phyloP scores from a whole-genome alignment of 2,329 filamentous ascomycete species.

The Dothistroma septosporum region DNA sequence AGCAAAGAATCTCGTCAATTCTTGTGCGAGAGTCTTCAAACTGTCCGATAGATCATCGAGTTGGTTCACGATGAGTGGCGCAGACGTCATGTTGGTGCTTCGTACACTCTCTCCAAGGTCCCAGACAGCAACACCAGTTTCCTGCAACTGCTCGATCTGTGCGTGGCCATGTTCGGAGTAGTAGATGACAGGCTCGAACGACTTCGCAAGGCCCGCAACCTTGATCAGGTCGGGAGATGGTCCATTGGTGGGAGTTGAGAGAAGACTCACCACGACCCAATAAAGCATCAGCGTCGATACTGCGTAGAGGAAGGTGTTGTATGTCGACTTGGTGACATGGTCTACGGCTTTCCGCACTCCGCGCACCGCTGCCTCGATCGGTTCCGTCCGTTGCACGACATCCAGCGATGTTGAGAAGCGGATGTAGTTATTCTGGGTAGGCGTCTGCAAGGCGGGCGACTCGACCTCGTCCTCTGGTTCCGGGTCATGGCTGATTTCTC shows the following conservation, averaged over 20 bases:
- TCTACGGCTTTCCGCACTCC: slow-evolving; percentile 59
- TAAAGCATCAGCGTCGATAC: slow-evolving; percentile 62
- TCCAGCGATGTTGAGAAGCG: slow-evolving; percentile 83
- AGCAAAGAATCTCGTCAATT: slow-evolving; percentile 87
- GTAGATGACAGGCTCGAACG: slow-evolving; percentile 90
- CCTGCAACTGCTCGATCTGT: slow-evolving; percentile 82
- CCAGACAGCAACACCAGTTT: slow-evolving; percentile 90
- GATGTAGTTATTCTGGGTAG: slow-evolving; percentile 53
- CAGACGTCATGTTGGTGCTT: slow-evolving; percentile 85
- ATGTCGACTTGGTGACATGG: slow-evolving; percentile 64
- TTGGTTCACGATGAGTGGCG: slow-evolving; percentile 76
- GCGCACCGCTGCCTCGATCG: slow-evolving; percentile 68
- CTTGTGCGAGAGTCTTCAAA: slow-evolving; percentile 75
- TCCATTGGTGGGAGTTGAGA: slow-evolving; percentile 62
- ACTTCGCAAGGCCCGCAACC: slow-evolving; percentile 80
- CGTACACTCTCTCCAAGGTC: slow-evolving; percentile 88
- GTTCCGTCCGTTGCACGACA: slow-evolving; percentile 80
- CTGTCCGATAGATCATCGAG: slow-evolving; percentile 82
- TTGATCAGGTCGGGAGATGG: slow-evolving; percentile 84
- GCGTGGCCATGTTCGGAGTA: slow-evolving; percentile 85
- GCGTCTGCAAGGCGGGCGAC: slow-evolving; percentile 21
- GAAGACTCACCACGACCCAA: slow-evolving; percentile 60
- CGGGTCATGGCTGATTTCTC: slow-evolving; percentile 20
- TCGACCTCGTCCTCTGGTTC: slow-evolving; percentile 21
- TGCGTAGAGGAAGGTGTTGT: slow-evolving; percentile 60